A percentile compares a stretch with the other conserved stretches of the same genome.
These are phyloP conservation scores for Auricularia heimuer DNA, from an alignment of 768 basidiomycete genomes.

Conservation along the genomic window DNA sequence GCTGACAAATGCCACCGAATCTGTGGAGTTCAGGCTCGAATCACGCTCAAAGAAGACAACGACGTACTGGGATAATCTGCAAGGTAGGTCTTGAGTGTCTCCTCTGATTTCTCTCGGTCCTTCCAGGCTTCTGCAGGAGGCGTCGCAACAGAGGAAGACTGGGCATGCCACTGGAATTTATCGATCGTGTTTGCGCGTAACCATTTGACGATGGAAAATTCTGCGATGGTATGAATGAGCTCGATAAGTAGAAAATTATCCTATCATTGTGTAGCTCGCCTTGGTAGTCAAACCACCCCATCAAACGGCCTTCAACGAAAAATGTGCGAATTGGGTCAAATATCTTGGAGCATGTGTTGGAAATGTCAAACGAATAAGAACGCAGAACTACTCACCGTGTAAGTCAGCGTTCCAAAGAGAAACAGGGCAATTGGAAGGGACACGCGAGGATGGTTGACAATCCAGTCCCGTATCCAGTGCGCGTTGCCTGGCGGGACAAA, in stretches of 20 bases:
- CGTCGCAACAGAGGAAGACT: conserved; percentile 11
- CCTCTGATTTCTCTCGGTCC: conserved; percentile 72
- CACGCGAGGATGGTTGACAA: conserved; percentile 78
- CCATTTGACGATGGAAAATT: conserved; percentile 71
- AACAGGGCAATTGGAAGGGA: conserved; percentile 75
- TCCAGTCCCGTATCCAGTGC: conserved; percentile 66
- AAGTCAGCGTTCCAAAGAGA: conserved; percentile 80
- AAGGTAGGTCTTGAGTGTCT: conserved; percentile 58
- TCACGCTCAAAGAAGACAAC: not conserved
- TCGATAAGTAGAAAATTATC: too few relatives aligned
- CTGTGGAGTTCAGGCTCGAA: conserved; percentile 26
- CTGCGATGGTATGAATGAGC: conserved; percentile 26
- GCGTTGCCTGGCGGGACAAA: conserved; percentile 60
- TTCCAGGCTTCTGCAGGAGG: conserved; percentile 56
- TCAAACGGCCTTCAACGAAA: conserved; percentile 72
- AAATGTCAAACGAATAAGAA: not conserved
- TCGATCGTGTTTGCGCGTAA: conserved; percentile 52
- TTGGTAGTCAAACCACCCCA: conserved; percentile 75
- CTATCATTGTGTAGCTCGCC: conserved; percentile 28
- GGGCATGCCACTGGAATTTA: conserved; percentile 21
- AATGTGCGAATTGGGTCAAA: conserved; percentile 87
- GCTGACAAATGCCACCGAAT: conserved; percentile 67
- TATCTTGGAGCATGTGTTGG: conserved; percentile 36
- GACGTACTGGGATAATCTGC: conserved; percentile 62
- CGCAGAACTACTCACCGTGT: conserved; percentile 47